These are phyloP conservation scores for Rhodosporidiobolus sp. DNA, from an alignment of 768 basidiomycete genomes.

Conservation along the genomic window DNA sequence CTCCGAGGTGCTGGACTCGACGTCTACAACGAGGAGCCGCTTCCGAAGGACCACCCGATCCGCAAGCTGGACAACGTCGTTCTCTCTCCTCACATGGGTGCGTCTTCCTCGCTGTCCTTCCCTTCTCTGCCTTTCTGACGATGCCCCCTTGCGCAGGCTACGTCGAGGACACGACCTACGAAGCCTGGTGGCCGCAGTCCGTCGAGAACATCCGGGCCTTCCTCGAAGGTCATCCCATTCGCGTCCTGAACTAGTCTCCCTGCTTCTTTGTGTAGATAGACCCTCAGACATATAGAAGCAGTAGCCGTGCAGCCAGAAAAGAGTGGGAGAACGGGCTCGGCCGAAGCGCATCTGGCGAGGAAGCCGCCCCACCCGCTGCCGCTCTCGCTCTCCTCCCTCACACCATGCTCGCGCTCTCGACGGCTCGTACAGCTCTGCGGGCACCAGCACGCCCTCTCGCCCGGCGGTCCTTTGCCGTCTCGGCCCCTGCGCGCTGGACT, in stretches of 20 bases:
- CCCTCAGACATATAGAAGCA: too few species aligned
- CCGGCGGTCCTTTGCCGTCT: not conserved
- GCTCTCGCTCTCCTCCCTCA: too few species aligned
- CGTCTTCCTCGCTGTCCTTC: constrained; percentile 38
- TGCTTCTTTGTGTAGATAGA: not conserved
- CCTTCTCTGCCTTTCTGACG: too few species aligned
- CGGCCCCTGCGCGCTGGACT: not conserved
- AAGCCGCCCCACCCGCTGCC: too few species aligned
- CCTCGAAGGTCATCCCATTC: constrained; percentile 52
- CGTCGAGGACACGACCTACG: constrained; percentile 17
- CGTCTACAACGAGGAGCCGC: constrained; percentile 66
- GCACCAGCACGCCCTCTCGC: not conserved
- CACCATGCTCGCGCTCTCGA: not conserved
- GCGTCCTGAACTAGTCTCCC: not conserved
- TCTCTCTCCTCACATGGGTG: constrained; percentile 64
- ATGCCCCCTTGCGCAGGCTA: not conserved
- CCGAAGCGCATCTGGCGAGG: too few species aligned
- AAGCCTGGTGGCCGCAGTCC: constrained; percentile 58
- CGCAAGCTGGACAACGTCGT: constrained; percentile 58
- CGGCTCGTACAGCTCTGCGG: not conserved
- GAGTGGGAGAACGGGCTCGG: too few species aligned
- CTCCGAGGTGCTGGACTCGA: constrained; percentile 65
- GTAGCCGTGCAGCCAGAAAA: too few species aligned
- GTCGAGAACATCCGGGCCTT: constrained; percentile 62
- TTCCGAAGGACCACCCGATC: constrained; percentile 58